Evolutionary conservation across 2,329 filamentous ascomycete species (phyloP), one percentile per base, ranked within the genome.

Genomic region (Pestalotiopsis sp.): DNA sequence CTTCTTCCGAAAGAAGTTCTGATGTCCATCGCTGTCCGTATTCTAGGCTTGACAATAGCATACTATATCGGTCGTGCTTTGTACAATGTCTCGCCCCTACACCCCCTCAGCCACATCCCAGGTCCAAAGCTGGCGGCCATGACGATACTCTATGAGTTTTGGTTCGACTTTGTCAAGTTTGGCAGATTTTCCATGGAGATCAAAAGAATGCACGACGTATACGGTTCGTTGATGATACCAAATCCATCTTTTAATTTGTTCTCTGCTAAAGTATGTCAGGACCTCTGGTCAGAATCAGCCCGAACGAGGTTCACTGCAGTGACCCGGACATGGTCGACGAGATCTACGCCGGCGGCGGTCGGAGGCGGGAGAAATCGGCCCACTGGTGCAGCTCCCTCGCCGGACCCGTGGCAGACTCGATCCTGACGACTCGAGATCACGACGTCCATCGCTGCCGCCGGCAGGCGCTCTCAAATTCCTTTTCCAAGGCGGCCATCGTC

Each of bases 311-410:
- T 25, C 72, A 73, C 59, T 70, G 68, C 65, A 69, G 65, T 20
- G 71, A 72, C 36, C 64, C 69, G 0, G 68, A 68, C 65, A 82
- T 83, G 72, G 78, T 80, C 69, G 76, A 81, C 59, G 80, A 81
- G 56, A 71, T 84, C 25, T 83, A 81, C 70, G 74, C 78, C 13
- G 75, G 75, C 27, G 72, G 77, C 4, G 76, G 72, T 64, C 71
- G 74, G 59, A 75, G 73, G 14, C 62, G 57, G 3, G 27, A 59
- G n/a, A 59, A 59, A 9, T 36, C 40, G 27, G 66, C 60, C 17
- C 49, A 57, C 4, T 66, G 17, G 38, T 31, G 38, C 31, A 63
- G 38, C 23, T n/a, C 36, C 31, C 17, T 31, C 4, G 23, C 38
- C 13, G 60, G 60, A 23, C 60, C 60, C 13, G 40, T 60, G 56